phyloP scores from a whole-genome alignment of 805 yeast species.

The Cephaloascus albidus region DNA sequence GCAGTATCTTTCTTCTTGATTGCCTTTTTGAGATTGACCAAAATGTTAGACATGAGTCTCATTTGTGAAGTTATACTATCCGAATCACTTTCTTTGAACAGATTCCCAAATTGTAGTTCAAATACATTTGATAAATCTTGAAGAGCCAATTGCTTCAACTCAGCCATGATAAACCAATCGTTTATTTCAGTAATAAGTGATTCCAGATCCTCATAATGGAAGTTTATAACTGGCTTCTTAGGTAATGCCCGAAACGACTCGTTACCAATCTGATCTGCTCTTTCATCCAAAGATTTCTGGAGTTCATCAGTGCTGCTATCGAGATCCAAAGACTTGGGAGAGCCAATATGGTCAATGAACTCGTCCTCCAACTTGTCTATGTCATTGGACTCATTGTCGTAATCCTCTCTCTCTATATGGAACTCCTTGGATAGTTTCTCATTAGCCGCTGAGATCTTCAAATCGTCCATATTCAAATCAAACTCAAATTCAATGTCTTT shows the following conservation, averaged over 20 bases:
- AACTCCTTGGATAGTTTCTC: background rate
- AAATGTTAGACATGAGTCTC: background rate
- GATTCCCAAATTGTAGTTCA: no score
- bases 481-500: background rate
- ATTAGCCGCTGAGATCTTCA: conserved; percentile 1
- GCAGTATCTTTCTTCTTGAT: background rate
- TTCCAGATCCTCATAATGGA: conserved; percentile 26
- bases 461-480: conserved; percentile 3
- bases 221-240: conserved; percentile 29
- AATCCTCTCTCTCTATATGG: conserved; percentile 10
- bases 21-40: background rate
- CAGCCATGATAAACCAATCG: conserved; percentile 26
- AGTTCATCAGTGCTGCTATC: conserved; percentile 7
- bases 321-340: conserved; percentile 5
- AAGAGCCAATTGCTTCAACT: conserved; percentile 12
- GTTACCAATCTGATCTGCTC: conserved; percentile 20
- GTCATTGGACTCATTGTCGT: conserved; percentile 12
- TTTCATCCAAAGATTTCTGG: conserved; percentile 18
- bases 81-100: background rate
- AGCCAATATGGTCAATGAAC: conserved; percentile 33
- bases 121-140: conserved; percentile 2
- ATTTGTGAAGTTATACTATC: background rate
- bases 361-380: conserved; percentile 39
- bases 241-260: conserved; percentile 2
- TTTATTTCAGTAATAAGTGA: conserved; percentile 15